Percentiles rank a stretch among this genome's conserved stretches.
Conservation (phyloP, 257 asterid genomes). For the Solanum chilense region DNA sequence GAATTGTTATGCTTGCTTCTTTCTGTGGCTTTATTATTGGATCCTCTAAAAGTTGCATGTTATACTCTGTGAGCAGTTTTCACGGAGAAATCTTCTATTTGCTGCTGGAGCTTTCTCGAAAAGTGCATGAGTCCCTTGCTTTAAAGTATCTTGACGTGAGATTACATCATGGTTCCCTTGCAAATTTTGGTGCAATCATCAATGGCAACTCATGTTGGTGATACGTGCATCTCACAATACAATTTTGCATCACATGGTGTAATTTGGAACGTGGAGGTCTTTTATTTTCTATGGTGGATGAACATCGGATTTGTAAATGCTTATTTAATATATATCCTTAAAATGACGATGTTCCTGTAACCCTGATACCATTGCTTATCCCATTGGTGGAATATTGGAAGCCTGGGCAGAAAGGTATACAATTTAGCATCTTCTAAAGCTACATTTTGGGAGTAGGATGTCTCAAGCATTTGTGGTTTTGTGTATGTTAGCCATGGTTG, state of each 20-base stretch:
- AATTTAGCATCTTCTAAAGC: background rate
- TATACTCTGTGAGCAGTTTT: slow-evolving; percentile 24
- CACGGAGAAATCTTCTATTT: slow-evolving; percentile 52
- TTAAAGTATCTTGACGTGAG: background rate
- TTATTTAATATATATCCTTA: background rate
- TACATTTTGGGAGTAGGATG: background rate
- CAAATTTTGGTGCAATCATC: background rate
- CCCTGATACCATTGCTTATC: background rate
- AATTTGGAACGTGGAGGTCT: background rate
- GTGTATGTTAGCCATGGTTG: background rate
- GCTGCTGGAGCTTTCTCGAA: slow-evolving; percentile 53
- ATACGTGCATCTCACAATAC: background rate
- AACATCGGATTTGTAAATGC: background rate
- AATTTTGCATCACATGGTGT: background rate
- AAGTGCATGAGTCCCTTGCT: slow-evolving; percentile 6
- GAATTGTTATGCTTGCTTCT: background rate
- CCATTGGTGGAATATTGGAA: background rate
- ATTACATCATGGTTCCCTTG: background rate
- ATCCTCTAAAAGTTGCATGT: background rate
- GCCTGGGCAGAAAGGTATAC: background rate
- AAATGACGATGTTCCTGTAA: background rate
- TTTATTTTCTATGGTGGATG: background rate
- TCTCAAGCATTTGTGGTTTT: background rate
- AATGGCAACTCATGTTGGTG: background rate
- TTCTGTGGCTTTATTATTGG: background rate